Percentiles rank a stretch among this genome's conserved stretches.
phyloP scores from a whole-genome alignment of 257 asterid species.

The Striga asiatica region DNA sequence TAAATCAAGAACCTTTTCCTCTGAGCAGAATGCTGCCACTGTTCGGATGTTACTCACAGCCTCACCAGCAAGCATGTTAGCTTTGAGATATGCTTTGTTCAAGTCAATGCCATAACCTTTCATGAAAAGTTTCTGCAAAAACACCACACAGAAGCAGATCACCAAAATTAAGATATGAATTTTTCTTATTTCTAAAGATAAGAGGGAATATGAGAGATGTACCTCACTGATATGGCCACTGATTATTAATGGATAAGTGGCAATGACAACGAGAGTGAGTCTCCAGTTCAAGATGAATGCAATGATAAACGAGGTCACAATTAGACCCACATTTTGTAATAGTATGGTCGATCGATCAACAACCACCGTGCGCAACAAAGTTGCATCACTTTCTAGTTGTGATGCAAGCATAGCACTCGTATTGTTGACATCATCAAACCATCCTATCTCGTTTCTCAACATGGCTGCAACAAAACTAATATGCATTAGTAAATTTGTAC shows the following conservation, averaged over 20 bases:
- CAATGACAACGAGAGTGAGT: slow-evolving; percentile 84
- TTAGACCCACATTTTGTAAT: slow-evolving; percentile 70
- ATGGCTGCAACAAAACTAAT: slow-evolving; percentile 50
- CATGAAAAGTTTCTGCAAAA: slow-evolving; percentile 95
- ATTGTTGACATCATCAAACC: slow-evolving; percentile 74
- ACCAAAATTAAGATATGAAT: background rate
- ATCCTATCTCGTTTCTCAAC: slow-evolving; percentile 88
- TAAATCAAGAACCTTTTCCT: slow-evolving; percentile 71
- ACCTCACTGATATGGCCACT: slow-evolving; percentile 99
- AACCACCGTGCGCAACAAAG: slow-evolving; percentile 65
- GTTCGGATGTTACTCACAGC: slow-evolving; percentile 96
- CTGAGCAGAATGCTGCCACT: slow-evolving; percentile 89
- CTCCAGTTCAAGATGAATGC: slow-evolving; percentile 98
- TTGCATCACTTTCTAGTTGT: slow-evolving; percentile 75
- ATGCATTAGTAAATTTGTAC: background rate
- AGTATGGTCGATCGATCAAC: slow-evolving; percentile 89
- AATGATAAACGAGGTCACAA: slow-evolving; percentile 70
- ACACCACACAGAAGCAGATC: slow-evolving; percentile 12
- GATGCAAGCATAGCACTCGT: slow-evolving; percentile 87
- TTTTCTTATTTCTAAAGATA: background rate
- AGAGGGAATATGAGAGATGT: slow-evolving; percentile 5
- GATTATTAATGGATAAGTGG: slow-evolving; percentile 73
- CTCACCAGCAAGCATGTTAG: slow-evolving; percentile 97
- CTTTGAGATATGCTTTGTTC: slow-evolving; percentile 87
- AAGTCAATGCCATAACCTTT: slow-evolving; percentile 84